Evolutionary conservation across 371 early-diverging fungal genomes (phyloP).

Genomic region (Cokeromyces recurvatus): DNA sequence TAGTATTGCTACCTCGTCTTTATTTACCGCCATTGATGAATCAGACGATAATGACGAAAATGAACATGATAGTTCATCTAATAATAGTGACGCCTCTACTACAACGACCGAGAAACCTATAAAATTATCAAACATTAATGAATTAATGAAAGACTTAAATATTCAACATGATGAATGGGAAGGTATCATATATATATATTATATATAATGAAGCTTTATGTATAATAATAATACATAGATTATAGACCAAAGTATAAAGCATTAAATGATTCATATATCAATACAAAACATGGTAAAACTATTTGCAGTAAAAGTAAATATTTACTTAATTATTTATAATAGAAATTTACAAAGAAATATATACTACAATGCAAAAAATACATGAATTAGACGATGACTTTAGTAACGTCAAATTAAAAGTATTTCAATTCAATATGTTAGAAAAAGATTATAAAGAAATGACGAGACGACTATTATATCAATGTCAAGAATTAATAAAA

Average conservation of each 20-base stretch:
- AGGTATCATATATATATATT: conserved; percentile 2
- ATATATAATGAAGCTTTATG: background rate
- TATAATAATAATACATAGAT: conserved; percentile 3
- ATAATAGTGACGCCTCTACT: conserved; percentile 8
- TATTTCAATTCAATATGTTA: conserved; percentile 20
- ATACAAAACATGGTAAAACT: conserved; percentile 21
- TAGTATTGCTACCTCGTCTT: conserved; percentile 9
- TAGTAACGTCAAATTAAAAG: conserved; percentile 16
- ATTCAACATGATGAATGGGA: conserved; percentile 7
- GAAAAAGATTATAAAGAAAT: conserved; percentile 24
- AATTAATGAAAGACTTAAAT: conserved; percentile 1
- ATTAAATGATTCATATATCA: conserved; percentile 27
- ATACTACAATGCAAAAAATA: conserved; percentile 20
- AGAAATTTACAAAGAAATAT: conserved; percentile 29
- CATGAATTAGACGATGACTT: conserved; percentile 22
- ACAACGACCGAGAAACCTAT: background rate
- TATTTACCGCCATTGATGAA: conserved; percentile 20
- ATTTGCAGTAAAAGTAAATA: background rate
- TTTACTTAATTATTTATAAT: background rate
- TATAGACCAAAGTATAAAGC: conserved; percentile 26
- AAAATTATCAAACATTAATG: background rate
- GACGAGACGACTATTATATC: conserved; percentile 16
- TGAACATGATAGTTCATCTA: conserved; percentile 4
- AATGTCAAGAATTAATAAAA: conserved; percentile 17
- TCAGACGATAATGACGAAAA: conserved; percentile 4